Percentiles rank a stretch among this genome's conserved stretches.
phyloP scores from a whole-genome alignment of 768 basidiomycete species.

The Pisolithus albus region DNA sequence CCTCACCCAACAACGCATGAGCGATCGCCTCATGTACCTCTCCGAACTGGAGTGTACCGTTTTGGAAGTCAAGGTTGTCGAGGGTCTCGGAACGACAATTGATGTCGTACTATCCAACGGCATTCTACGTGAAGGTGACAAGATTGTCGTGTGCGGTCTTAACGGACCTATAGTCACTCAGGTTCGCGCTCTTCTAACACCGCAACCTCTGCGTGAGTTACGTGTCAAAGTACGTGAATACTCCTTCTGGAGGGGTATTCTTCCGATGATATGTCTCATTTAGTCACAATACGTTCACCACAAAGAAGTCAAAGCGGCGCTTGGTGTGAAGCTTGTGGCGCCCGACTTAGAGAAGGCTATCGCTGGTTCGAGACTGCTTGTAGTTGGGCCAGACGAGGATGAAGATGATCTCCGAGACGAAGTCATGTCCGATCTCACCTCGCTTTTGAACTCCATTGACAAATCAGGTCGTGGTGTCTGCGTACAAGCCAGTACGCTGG shows the following conservation, averaged over 20 bases:
- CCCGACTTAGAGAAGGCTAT: conserved; percentile 97
- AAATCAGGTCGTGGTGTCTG: conserved; percentile 96
- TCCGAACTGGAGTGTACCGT: conserved; percentile 97
- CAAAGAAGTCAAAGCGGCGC: conserved; percentile 93
- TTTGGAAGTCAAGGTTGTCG: conserved; percentile 96
- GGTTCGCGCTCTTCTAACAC: conserved; percentile 88
- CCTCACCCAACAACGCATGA: conserved; percentile 97
- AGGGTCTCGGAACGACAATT: conserved; percentile 95
- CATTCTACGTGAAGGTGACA: conserved; percentile 84
- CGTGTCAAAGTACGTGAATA: conserved; percentile 74
- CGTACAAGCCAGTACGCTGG: conserved; percentile 95
- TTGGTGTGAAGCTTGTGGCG: conserved; percentile 92
- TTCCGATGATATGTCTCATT: conserved; percentile 2
- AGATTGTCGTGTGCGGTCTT: conserved; percentile 91
- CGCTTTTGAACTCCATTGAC: conserved; percentile 83
- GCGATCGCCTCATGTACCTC: conserved; percentile 94
- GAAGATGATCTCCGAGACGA: conserved; percentile 93
- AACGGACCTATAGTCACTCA: conserved; percentile 97
- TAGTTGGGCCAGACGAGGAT: conserved; percentile 92
- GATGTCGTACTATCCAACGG: conserved; percentile 97
- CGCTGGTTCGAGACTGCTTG: conserved; percentile 89
- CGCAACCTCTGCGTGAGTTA: conserved; percentile 91
- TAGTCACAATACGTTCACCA: conserved; percentile 96
- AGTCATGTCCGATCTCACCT: conserved; percentile 92
- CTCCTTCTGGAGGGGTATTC: not conserved